Base-by-base conservation (phyloP, 78 protist genomes). In the Polysphondylium violaceum region DNA sequence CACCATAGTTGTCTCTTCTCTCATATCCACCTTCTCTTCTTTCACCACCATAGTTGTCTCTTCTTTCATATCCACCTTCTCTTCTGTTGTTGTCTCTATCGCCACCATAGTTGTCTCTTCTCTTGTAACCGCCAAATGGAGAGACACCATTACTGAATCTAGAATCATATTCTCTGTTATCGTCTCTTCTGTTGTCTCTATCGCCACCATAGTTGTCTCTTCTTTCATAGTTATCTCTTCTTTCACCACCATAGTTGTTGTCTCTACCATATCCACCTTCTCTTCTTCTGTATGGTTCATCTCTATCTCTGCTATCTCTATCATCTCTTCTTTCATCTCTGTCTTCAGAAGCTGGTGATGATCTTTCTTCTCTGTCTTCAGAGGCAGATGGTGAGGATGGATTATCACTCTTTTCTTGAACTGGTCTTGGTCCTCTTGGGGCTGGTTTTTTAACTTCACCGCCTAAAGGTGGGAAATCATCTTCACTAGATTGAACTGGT, bases 401-500 rank as follows among this genome's bases (percentile, higher is more conserved):
- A 61, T 61, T 74, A 40, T 25, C 75, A 33, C 88, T 44, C 60
- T 72, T 72, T 4, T 69, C 76, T 16, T 38, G 40, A 35, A 41
- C 35, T 81, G 89, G 89, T 40, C 44, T 64, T 11, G 89, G 68
- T 27, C 76, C 76, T 43, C 87, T 77, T 68, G 56, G 56, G 40
- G 23, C 60, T 41, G 65, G 55, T 58, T 44, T 59, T 36, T 61
- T 77, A 3, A 25, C 56, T 27, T 69, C 67, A 40, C 17, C 47
- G 69, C 90, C 90, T 55, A 83, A 69, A 56, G 78, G 69, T 69
- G 90, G 90, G 90, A 83, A 83, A 43, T 83, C 90, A 43, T 83
- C 90, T 69, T 67, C 90, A 21, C 36, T 29, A 12, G 65, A 41
- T 29, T 47, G 56, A 25, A n/a, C 23, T 74, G 77, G 56, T 50